Conservation (phyloP, 2,329 filamentous ascomycete species). For the Xylaria hypoxylon region DNA sequence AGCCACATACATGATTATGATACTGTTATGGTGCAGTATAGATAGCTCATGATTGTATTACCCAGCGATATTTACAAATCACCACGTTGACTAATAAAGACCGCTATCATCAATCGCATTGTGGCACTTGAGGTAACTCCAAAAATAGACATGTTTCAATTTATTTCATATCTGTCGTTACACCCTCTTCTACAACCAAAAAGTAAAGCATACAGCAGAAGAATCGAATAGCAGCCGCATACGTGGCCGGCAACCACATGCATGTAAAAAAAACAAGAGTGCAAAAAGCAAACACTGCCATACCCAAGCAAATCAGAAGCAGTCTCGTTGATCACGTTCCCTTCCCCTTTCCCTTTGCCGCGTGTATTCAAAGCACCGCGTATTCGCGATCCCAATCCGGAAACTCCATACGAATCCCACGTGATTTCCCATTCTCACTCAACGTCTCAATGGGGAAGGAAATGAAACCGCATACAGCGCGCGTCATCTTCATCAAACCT, state of each 20-base stretch:
- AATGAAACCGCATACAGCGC: not conserved
- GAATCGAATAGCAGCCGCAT: conserved; percentile 8
- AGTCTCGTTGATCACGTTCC: not conserved
- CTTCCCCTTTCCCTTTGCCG: not conserved
- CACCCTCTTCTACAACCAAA: conserved; percentile 32
- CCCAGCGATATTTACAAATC: not conserved
- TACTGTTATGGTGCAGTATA: not conserved
- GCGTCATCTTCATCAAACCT: not conserved
- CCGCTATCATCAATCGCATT: not conserved
- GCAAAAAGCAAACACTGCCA: conserved; percentile 8
- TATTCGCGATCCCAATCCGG: not conserved
- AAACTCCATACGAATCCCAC: conserved; percentile 18
- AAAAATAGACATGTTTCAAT: conserved; percentile 20
- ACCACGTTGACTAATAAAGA: not conserved
- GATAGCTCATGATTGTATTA: not conserved
- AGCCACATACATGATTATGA: not conserved
- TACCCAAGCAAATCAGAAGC: conserved; percentile 4
- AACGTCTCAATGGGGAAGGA: not conserved
- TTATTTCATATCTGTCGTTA: conserved; percentile 25
- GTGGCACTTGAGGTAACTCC: not conserved
- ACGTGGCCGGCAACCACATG: conserved; percentile 1
- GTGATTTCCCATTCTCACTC: not conserved
- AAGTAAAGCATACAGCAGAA: conserved; percentile 15
- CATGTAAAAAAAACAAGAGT: conserved; percentile 21
- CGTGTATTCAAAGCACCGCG: conserved; percentile 17